phyloP scores from a whole-genome alignment of 805 yeast genomes.

The Metschnikowia rubicola region DNA sequence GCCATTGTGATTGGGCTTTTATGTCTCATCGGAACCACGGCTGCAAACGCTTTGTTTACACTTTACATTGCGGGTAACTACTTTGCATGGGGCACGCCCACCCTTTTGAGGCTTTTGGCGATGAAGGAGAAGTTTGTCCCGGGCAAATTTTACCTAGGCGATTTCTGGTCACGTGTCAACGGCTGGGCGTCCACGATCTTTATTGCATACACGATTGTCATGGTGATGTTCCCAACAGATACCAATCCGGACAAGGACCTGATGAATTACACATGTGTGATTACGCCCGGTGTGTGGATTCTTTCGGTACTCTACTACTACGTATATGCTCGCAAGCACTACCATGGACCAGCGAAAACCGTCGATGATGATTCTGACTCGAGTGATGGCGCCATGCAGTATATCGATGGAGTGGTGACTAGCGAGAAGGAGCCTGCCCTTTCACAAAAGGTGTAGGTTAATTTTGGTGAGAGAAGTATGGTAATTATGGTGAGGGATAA shows the following conservation, averaged over 20 bases:
- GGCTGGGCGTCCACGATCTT: slow-evolving; percentile 48
- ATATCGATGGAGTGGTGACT: slow-evolving; percentile 1
- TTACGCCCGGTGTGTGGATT: slow-evolving; percentile 59
- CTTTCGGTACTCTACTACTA: slow-evolving; percentile 50
- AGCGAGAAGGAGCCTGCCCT: background rate
- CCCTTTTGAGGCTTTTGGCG: slow-evolving; percentile 41
- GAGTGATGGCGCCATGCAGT: background rate
- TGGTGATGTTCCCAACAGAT: slow-evolving; percentile 60
- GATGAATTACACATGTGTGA: slow-evolving; percentile 71
- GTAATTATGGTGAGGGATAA: too few species aligned
- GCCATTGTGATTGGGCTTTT: slow-evolving; percentile 52
- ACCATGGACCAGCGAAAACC: slow-evolving; percentile 50
- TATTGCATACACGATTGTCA: slow-evolving; percentile 49
- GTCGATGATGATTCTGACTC: slow-evolving; percentile 14
- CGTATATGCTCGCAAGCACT: slow-evolving; percentile 49
- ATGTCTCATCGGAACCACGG: slow-evolving; percentile 54
- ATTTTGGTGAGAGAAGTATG: background rate
- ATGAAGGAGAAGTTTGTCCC: slow-evolving; percentile 54
- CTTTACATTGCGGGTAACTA: slow-evolving; percentile 60
- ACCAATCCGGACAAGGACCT: slow-evolving; percentile 37
- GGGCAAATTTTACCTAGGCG: slow-evolving; percentile 67
- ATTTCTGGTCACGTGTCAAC: slow-evolving; percentile 38
- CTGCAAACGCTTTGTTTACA: slow-evolving; percentile 64
- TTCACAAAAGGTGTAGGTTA: background rate
- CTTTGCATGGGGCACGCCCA: slow-evolving; percentile 62